phyloP scores from a whole-genome alignment of 2,329 filamentous ascomycete genomes.

The Chaetomium strumarium region DNA sequence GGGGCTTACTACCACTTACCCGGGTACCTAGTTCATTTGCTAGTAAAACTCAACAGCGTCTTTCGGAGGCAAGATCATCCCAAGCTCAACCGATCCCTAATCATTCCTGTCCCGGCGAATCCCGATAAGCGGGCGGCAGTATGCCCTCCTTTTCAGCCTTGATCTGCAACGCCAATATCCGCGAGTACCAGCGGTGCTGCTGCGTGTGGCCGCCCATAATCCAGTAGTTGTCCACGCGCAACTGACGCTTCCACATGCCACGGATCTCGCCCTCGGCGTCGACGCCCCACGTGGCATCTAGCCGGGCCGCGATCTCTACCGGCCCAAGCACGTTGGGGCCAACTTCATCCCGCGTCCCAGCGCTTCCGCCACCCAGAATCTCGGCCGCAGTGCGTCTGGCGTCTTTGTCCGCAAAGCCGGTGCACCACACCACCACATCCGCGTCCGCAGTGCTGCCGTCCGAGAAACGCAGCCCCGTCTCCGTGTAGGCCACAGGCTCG shows the following conservation, averaged over 20 bases:
- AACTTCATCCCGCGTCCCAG: neutral
- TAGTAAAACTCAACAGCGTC: too few species aligned
- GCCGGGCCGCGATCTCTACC: slow-evolving; percentile 24
- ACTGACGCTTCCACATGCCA: slow-evolving; percentile 35
- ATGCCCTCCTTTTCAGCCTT: slow-evolving; percentile 31
- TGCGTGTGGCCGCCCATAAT: slow-evolving; percentile 30
- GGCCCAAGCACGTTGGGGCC: slow-evolving; percentile 23
- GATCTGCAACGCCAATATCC: slow-evolving; percentile 31
- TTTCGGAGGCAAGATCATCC: too few species aligned
- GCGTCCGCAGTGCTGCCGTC: slow-evolving; percentile 32
- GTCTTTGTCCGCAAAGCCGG: slow-evolving; percentile 33
- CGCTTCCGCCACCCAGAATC: slow-evolving; percentile 24
- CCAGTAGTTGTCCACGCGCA: slow-evolving; percentile 32
- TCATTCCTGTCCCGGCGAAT: slow-evolving; percentile 1
- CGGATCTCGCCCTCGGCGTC: slow-evolving; percentile 39
- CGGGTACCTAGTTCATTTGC: too few species aligned
- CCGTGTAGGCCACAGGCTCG: slow-evolving; percentile 30
- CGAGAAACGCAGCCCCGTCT: slow-evolving; percentile 29
- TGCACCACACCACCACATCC: slow-evolving; percentile 38
- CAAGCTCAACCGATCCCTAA: neutral
- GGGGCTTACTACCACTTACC: too few species aligned
- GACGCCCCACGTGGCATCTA: slow-evolving; percentile 38
- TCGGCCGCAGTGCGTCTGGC: slow-evolving; percentile 25
- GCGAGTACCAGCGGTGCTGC: slow-evolving; percentile 32
- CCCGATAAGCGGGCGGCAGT: slow-evolving; percentile 31